A percentile compares a stretch with the other conserved stretches of the same genome.
These are phyloP conservation scores for Metschnikowia reukaufii DNA, from an alignment of 805 yeast genomes.

Conservation along the genomic window DNA sequence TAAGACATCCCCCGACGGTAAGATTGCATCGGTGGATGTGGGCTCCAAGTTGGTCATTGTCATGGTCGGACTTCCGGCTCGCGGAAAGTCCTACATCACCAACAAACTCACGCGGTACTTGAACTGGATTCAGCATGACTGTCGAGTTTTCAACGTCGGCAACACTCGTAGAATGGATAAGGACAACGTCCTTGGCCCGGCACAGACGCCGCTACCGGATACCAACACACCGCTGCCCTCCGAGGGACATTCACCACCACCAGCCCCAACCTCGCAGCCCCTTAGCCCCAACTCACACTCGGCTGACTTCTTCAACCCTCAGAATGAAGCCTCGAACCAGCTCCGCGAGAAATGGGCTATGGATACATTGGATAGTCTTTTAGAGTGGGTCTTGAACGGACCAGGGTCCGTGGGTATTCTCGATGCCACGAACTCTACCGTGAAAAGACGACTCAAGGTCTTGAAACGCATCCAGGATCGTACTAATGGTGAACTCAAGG, in stretches of 20 bases:
- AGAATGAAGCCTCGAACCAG: conserved; percentile 59
- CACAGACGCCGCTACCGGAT: conserved; percentile 56
- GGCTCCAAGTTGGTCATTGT: conserved; percentile 79
- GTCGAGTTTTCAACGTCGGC: conserved; percentile 92
- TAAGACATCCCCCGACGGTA: conserved; percentile 74
- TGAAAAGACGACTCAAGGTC: conserved; percentile 58
- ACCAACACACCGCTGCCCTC: conserved; percentile 36
- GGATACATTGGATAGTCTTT: conserved; percentile 82
- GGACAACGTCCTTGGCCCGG: conserved; percentile 60
- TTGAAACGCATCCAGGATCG: conserved; percentile 56
- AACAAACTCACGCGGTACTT: conserved; percentile 86
- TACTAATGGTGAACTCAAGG: conserved; percentile 64
- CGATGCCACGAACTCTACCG: conserved; percentile 81
- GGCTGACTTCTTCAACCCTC: conserved; percentile 86
- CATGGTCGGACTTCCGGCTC: conserved; percentile 95
- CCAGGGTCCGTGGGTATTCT: conserved; percentile 91
- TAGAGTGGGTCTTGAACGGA: conserved; percentile 77
- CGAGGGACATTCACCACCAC: conserved; percentile 15
- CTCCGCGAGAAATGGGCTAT: conserved; percentile 94
- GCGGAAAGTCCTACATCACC: conserved; percentile 93
- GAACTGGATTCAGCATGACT: conserved; percentile 92
- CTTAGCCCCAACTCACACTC: conserved; percentile 48
- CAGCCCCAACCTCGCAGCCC: conserved; percentile 16
- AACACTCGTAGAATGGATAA: conserved; percentile 80
- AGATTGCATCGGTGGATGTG: conserved; percentile 62